Conservation (phyloP, 192 early-diverging fungal genomes). For the Mortierella antarctica region DNA sequence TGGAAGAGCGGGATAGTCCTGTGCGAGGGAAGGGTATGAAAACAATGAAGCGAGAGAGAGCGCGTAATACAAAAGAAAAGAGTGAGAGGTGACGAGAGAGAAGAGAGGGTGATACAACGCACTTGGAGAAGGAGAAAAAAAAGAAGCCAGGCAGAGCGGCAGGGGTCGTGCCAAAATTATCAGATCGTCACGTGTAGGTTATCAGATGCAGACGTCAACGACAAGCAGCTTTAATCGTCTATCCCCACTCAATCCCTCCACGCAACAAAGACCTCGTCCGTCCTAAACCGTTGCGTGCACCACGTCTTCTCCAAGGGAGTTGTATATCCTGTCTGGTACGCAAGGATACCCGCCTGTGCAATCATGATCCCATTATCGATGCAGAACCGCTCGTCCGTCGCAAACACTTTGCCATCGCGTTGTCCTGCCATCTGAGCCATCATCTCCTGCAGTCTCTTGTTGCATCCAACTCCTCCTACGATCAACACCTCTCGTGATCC, state of each 20-base stretch:
- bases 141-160: too few relatives aligned
- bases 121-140: too few relatives aligned
- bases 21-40: too few relatives aligned
- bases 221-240: too few relatives aligned
- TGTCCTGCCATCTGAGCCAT: conserved; percentile 96
- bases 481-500: conserved; percentile 90
- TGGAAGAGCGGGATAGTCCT: too few relatives aligned
- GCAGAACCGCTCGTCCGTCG: conserved; percentile 97
- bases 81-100: too few relatives aligned
- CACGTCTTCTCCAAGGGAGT: conserved; percentile 87
- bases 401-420: conserved; percentile 88
- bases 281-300: conserved; percentile 94
- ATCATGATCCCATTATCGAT: conserved; percentile 99
- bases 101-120: too few relatives aligned
- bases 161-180: too few relatives aligned
- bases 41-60: too few relatives aligned
- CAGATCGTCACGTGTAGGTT: too few relatives aligned
- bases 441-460: conserved; percentile 95
- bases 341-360: conserved; percentile 93
- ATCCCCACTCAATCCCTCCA: conserved; percentile 69
- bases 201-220: too few relatives aligned
- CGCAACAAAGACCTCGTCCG: conserved; percentile 85
- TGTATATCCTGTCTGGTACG: conserved; percentile 83
- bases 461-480: conserved; percentile 98
- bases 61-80: too few relatives aligned